These are phyloP conservation scores for Pythium oligandrum DNA, from an alignment of 352 stramenopile genomes.

Conservation along the genomic window DNA sequence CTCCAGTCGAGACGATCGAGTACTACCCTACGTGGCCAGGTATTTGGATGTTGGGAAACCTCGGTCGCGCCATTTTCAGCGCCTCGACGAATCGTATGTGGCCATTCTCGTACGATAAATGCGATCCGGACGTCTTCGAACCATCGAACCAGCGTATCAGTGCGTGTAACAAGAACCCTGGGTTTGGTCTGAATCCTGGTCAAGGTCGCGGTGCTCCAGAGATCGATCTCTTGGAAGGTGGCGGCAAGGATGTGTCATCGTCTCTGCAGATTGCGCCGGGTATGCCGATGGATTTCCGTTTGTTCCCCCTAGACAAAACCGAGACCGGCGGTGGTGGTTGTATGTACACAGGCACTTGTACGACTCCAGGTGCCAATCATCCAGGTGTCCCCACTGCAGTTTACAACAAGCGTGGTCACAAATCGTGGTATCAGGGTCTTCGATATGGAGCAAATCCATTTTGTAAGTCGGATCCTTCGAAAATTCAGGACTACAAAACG, in stretches of 20 bases:
- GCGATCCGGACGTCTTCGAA: constrained; percentile 65
- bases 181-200: constrained; percentile 65
- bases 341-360: constrained; percentile 18
- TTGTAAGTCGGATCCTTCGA: constrained; percentile 10
- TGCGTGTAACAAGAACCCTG: constrained; percentile 80
- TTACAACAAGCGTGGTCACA: constrained; percentile 35
- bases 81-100: constrained; percentile 85
- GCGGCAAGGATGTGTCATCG: constrained; percentile 47
- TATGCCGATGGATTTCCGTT: constrained; percentile 25
- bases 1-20: constrained; percentile 8
- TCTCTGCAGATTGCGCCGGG: constrained; percentile 72
- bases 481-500: constrained; percentile 24
- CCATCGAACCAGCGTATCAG: constrained; percentile 69
- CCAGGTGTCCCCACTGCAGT: constrained; percentile 38
- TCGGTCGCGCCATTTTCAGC: constrained; percentile 30
- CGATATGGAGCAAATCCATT: constrained; percentile 47
- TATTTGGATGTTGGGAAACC: constrained; percentile 57
- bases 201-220: constrained; percentile 73
- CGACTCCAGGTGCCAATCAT: constrained; percentile 36
- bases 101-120: constrained; percentile 89
- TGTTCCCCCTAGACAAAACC: constrained; percentile 9
- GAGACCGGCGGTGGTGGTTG: constrained; percentile 13
- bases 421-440: constrained; percentile 55
- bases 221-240: constrained; percentile 89
- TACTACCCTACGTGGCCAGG: constrained; percentile 77